These are phyloP conservation scores for Apiospora koreana DNA, from an alignment of 2,329 filamentous ascomycete genomes.

Conservation along the genomic window DNA sequence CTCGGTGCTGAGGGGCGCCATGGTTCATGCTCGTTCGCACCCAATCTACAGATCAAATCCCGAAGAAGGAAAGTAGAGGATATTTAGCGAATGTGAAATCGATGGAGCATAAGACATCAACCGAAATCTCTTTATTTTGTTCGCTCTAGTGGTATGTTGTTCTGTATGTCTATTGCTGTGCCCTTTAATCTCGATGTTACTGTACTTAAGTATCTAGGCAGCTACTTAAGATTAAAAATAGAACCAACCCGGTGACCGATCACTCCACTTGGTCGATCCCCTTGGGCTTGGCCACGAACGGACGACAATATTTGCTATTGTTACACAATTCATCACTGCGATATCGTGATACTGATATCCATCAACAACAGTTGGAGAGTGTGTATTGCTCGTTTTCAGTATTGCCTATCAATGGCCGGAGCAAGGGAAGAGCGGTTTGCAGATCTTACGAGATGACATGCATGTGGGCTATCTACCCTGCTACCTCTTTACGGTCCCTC, in stretches of 20 bases:
- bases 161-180: background rate
- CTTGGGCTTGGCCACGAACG: background rate
- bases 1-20: conserved; percentile 57
- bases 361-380: background rate
- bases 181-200: background rate
- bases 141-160: background rate
- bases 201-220: background rate
- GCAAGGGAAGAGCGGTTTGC: background rate
- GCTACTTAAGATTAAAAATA: background rate
- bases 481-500: too few relatives aligned
- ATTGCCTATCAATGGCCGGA: background rate
- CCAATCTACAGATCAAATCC: background rate
- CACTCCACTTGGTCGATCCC: background rate
- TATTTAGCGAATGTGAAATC: background rate
- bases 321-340: background rate
- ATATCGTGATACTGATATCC: too few relatives aligned
- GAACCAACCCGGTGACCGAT: background rate
- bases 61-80: background rate
- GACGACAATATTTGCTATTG: background rate
- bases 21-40: background rate
- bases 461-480: background rate
- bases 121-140: background rate
- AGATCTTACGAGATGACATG: background rate
- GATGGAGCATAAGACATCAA: background rate
- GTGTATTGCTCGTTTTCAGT: background rate